A percentile compares a stretch with the other conserved stretches of the same genome.
Conservation (phyloP, 2,329 filamentous ascomycete species). For the Ascochyta viciae-villosae region DNA sequence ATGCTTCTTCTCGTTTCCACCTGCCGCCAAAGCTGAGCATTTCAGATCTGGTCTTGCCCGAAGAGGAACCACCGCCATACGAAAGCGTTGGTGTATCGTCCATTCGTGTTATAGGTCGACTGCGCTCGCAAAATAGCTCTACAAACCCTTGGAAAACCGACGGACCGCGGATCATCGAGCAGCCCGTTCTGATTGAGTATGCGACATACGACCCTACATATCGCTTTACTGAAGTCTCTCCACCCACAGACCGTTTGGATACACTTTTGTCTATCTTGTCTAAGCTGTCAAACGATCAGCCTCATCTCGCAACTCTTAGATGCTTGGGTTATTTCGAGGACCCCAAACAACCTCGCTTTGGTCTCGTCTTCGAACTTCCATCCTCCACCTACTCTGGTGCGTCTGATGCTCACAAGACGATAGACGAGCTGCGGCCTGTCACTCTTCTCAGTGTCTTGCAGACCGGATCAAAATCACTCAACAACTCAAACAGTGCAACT, state of each 20-base stretch:
- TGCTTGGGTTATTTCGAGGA: slow-evolving; percentile 77
- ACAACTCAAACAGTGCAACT: slow-evolving; percentile 51
- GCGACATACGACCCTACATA: slow-evolving; percentile 60
- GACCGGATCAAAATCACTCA: slow-evolving; percentile 53
- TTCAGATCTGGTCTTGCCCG: slow-evolving; percentile 52
- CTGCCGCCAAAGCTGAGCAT: slow-evolving; percentile 55
- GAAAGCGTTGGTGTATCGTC: slow-evolving; percentile 55
- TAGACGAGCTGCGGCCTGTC: slow-evolving; percentile 49
- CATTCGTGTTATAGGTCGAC: slow-evolving; percentile 55
- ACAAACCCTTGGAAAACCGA: slow-evolving; percentile 51
- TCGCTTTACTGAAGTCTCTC: slow-evolving; percentile 55
- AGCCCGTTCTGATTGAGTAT: slow-evolving; percentile 75
- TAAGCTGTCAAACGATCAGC: slow-evolving; percentile 41
- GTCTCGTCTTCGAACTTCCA: slow-evolving; percentile 77
- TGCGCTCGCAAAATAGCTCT: slow-evolving; percentile 46
- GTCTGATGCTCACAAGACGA: slow-evolving; percentile 61
- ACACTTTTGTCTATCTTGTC: slow-evolving; percentile 45
- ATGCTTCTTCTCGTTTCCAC: slow-evolving; percentile 25
- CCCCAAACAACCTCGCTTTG: slow-evolving; percentile 70
- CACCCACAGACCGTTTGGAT: slow-evolving; percentile 55
- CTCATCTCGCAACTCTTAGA: slow-evolving; percentile 58
- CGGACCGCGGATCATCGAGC: slow-evolving; percentile 43
- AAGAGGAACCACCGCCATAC: slow-evolving; percentile 58
- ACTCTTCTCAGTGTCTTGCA: slow-evolving; percentile 58
- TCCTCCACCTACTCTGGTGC: slow-evolving; percentile 53